phyloP scores from a whole-genome alignment of 371 early-diverging fungal genomes.

The Circinella minor region DNA sequence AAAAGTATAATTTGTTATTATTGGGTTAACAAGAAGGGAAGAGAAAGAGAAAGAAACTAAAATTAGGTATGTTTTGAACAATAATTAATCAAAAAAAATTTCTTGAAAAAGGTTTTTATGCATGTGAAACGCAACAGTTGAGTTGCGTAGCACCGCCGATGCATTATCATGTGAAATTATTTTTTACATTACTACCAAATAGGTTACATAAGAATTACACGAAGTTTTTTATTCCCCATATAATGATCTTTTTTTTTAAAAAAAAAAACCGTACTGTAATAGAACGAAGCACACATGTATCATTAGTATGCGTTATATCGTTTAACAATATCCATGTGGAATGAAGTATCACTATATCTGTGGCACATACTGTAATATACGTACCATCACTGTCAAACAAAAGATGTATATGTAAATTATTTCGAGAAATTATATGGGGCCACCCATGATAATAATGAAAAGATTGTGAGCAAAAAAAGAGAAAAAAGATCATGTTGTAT shows the following conservation, averaged over 20 bases:
- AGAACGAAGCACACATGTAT: too few species aligned
- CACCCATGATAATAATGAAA: too few species aligned
- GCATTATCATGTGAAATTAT: constrained; percentile 9
- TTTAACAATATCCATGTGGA: too few species aligned
- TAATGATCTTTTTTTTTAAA: not conserved
- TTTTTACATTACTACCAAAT: not conserved
- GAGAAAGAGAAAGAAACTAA: constrained; percentile 4
- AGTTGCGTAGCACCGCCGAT: constrained; percentile 7
- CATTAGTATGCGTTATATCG: too few species aligned
- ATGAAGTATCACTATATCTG: too few species aligned
- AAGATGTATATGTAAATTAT: too few species aligned
- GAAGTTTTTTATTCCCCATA: not conserved
- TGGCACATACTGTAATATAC: too few species aligned
- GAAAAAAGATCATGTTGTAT: too few species aligned
- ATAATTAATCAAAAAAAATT: not conserved
- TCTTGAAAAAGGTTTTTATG: not conserved
- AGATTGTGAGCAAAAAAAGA: too few species aligned
- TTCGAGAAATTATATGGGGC: too few species aligned
- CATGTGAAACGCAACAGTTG: constrained; percentile 6
- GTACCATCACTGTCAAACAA: too few species aligned
- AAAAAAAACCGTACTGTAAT: too few species aligned
- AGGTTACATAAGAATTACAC: not conserved
- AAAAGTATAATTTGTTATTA: not conserved
- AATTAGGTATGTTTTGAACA: not conserved
- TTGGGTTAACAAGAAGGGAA: not conserved